Base-by-base conservation (phyloP, 495 filamentous ascomycete species). In the Trichoderma erinaceum region DNA sequence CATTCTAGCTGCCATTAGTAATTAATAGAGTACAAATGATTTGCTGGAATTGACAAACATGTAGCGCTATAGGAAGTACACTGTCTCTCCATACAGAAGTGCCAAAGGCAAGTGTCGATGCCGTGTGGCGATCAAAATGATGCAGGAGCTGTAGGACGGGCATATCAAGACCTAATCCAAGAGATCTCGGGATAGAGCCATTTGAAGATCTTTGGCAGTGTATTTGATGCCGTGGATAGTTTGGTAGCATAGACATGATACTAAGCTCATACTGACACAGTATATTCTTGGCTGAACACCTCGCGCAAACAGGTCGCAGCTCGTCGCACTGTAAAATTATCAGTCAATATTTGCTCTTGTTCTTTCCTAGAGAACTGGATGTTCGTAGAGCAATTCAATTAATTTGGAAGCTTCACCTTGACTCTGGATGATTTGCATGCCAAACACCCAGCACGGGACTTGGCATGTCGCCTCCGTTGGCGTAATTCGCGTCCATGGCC, bases 81-180 rank as follows among this genome's bases (percentile, higher is more conserved):
- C 27, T 41, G 16, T 68, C 67, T 48, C 35, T 41, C 67, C 67
- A 68, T 11, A 68, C 18, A 5, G 3, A n/a, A 16, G 5, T 23
- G 3, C 67, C 58, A n/a, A 68, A 68, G n/a, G 58, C 23, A 5
- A 68, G 56, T 11, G 67, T 68, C 11, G 16, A 29, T 11, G 67
- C 63, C 0, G 67, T 68, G 50, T 25, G 64, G 21, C 46, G 56
- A 5, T 64, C 56, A 25, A 68, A 68, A 48, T 68, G 67, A 18
- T 68, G 64, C 67, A 68, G 46, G 23, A 68, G 67, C 44, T 56
- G 67, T 32, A 68, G 58, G 29, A 23, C 29, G 25, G 56, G 15
- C 25, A 61, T 29, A 32, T 61, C 56, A 13, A 61, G 56, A 10
- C 56, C 27, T 11, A 16, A 13, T 15, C 25, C 56, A 11, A 32